Evolutionary conservation across 208 protist genomes (phyloP).

Genomic region (Crithidia brevicula): DNA sequence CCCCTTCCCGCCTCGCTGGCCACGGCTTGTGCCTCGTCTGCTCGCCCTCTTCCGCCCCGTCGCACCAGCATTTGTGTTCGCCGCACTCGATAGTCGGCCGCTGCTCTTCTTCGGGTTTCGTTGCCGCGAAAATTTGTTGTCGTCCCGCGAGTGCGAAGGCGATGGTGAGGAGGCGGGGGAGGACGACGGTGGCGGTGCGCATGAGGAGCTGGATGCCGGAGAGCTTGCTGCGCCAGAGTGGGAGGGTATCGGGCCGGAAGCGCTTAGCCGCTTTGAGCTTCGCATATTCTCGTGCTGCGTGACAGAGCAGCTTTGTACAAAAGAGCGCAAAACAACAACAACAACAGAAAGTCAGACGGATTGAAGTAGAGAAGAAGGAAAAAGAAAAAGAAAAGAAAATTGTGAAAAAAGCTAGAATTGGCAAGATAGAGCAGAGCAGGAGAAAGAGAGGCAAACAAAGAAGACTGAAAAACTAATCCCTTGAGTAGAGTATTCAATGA

Average conservation of each 20-base stretch:
- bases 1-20: too few species aligned
- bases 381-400: slow-evolving; percentile 23
- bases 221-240: slow-evolving; percentile 16
- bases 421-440: background rate
- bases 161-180: too few species aligned
- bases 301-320: too few species aligned
- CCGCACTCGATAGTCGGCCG: too few species aligned
- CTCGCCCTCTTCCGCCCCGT: too few species aligned
- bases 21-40: too few species aligned
- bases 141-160: background rate
- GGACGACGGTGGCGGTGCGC: background rate
- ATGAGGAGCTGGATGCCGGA: background rate
- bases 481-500: too few species aligned
- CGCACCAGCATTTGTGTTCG: too few species aligned
- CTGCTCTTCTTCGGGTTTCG: background rate
- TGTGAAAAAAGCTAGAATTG: slow-evolving; percentile 6
- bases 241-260: slow-evolving; percentile 17
- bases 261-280: background rate
- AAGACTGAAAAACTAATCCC: too few species aligned
- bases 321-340: background rate
- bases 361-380: too few species aligned
- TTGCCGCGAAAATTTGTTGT: background rate
- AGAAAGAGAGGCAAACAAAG: background rate
- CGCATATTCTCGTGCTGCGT: slow-evolving; percentile 3
- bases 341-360: too few species aligned